A percentile compares a stretch with the other conserved stretches of the same genome.
These are phyloP conservation scores for Friedmanniomyces simplex DNA, from an alignment of 495 filamentous ascomycete species.

Conservation along the genomic window DNA sequence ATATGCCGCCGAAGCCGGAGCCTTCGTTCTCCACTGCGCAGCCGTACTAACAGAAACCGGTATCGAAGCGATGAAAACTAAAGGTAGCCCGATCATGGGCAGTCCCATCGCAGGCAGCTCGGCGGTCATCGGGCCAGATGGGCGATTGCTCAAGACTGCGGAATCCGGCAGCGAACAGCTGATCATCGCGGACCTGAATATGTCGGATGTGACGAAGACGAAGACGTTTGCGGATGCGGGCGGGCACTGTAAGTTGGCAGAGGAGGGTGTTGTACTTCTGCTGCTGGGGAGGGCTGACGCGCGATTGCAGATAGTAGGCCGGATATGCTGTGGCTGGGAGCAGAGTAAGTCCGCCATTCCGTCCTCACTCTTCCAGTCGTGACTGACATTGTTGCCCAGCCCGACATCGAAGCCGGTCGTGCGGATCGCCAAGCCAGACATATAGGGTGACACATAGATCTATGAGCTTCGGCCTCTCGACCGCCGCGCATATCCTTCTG, in stretches of 20 bases:
- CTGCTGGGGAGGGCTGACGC: neutral
- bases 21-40: constrained; percentile 43
- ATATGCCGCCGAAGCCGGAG: constrained; percentile 43
- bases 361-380: too few relatives aligned
- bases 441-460: too few relatives aligned
- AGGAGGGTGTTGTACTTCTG: neutral
- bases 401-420: neutral
- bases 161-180: constrained; percentile 6
- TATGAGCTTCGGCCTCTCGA: too few relatives aligned
- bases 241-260: constrained; percentile 6
- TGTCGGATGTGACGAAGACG: constrained; percentile 3
- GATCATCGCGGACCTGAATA: constrained; percentile 14
- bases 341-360: constrained; percentile 1
- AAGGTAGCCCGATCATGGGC: constrained; percentile 28
- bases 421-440: neutral
- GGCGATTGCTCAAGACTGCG: constrained; percentile 24
- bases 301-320: constrained; percentile 5
- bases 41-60: constrained; percentile 35
- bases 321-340: constrained; percentile 17
- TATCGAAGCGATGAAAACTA: constrained; percentile 35
- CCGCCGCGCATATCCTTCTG: too few relatives aligned
- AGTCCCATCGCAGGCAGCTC: constrained; percentile 39
- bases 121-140: constrained; percentile 46
- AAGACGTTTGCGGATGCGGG: constrained; percentile 15
- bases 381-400: neutral